Percentiles rank a stretch among this genome's conserved stretches.
phyloP scores from a whole-genome alignment of 2,329 filamentous ascomycete species.

The Drechslera avenae region DNA sequence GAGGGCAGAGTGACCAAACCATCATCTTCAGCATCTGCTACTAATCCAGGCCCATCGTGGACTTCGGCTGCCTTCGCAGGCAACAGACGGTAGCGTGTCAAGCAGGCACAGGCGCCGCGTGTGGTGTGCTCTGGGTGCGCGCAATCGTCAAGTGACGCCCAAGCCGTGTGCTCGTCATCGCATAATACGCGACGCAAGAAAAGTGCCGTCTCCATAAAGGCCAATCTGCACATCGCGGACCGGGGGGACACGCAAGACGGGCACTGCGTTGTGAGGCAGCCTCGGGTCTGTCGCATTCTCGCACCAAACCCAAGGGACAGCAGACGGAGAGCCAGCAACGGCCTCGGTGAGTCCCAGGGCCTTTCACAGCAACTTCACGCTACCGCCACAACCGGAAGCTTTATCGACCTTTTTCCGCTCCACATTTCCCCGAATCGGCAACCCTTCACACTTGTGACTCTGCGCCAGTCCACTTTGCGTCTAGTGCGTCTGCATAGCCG shows the following conservation, averaged over 20 bases:
- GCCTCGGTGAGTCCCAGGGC: constrained; percentile 1
- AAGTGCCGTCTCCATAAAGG: constrained; percentile 38
- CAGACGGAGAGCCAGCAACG: too few relatives aligned
- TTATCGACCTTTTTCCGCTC: constrained; percentile 39
- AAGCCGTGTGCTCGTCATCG: constrained; percentile 39
- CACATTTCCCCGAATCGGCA: constrained; percentile 31
- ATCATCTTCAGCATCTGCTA: constrained; percentile 37
- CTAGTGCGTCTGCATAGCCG: constrained; percentile 40
- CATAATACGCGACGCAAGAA: constrained; percentile 40
- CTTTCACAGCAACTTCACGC: constrained; percentile 23
- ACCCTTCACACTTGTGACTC: constrained; percentile 35
- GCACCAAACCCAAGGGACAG: constrained; percentile 19
- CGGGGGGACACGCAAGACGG: constrained; percentile 35
- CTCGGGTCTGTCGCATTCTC: constrained; percentile 20
- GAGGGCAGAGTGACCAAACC: constrained; percentile 43
- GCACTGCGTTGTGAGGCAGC: constrained; percentile 25
- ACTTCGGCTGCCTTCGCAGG: constrained; percentile 29
- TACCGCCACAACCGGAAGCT: constrained; percentile 38
- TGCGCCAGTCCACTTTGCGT: constrained; percentile 39
- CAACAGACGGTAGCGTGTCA: constrained; percentile 26
- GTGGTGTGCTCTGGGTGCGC: constrained; percentile 43
- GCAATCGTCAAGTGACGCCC: constrained; percentile 46
- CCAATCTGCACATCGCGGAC: constrained; percentile 39
- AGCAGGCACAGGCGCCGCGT: constrained; percentile 28
- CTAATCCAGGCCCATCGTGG: constrained; percentile 42